Conservation (phyloP, 805 yeast species). For the Danielia oregonensis region DNA sequence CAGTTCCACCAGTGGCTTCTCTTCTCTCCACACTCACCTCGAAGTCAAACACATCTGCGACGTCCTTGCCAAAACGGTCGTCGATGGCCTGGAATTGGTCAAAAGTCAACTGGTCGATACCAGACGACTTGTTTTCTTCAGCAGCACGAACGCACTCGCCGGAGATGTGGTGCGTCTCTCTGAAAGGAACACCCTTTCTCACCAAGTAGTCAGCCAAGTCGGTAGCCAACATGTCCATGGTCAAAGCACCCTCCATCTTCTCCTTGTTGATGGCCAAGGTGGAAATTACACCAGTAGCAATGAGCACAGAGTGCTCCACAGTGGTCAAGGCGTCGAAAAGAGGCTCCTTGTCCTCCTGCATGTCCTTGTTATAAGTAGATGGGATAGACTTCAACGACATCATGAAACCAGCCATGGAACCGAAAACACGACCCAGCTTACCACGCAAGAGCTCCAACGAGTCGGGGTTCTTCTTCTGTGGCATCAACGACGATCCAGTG, state of each 20-base stretch:
- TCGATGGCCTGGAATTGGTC: slow-evolving; percentile 82
- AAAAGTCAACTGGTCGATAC: slow-evolving; percentile 79
- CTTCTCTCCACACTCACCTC: slow-evolving; percentile 96
- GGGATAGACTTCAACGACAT: slow-evolving; percentile 98
- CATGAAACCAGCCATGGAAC: slow-evolving; percentile 90
- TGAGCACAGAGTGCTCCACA: slow-evolving; percentile 87
- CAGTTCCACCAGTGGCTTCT: slow-evolving; percentile 96
- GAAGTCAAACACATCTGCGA: slow-evolving; percentile 80
- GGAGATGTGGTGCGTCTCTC: slow-evolving; percentile 98
- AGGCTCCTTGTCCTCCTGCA: slow-evolving; percentile 99
- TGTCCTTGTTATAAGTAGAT: slow-evolving; percentile 94
- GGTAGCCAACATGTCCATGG: slow-evolving; percentile 99
- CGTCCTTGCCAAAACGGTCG: slow-evolving; percentile 74
- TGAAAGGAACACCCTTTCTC: slow-evolving; percentile 96
- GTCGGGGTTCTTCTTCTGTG: slow-evolving; percentile 98
- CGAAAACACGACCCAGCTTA: slow-evolving; percentile 95
- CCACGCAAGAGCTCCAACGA: slow-evolving; percentile 94
- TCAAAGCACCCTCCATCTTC: slow-evolving; percentile 81
- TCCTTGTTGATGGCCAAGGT: slow-evolving; percentile 71
- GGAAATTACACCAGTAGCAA: slow-evolving; percentile 95
- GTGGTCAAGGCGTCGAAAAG: slow-evolving; percentile 86
- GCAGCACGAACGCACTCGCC: slow-evolving; percentile 96
- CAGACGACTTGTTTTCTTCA: slow-evolving; percentile 70
- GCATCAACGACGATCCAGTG: slow-evolving; percentile 98
- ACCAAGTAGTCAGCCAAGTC: slow-evolving; percentile 97